phyloP scores from a whole-genome alignment of 805 yeast species.

The Metschnikowia arizonensis region DNA sequence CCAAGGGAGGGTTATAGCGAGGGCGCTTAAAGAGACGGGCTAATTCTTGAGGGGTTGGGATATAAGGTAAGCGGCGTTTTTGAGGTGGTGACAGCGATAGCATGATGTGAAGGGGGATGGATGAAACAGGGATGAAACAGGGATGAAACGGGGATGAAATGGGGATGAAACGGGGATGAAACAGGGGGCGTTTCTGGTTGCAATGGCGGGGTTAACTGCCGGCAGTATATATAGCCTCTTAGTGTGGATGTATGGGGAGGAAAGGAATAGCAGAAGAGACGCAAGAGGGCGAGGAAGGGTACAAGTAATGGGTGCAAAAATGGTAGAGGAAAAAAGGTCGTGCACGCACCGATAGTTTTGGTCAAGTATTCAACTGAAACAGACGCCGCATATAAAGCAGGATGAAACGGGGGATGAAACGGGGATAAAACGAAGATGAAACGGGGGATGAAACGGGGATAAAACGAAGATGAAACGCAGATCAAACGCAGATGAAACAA shows the following conservation, averaged over 20 bases:
- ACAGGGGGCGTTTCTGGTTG: not conserved
- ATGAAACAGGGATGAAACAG: not conserved
- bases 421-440: too few relatives aligned
- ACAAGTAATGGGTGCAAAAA: slow-evolving; percentile 19
- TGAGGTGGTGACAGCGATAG: slow-evolving; percentile 7
- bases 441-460: not conserved
- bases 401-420: too few relatives aligned
- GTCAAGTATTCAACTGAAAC: not conserved
- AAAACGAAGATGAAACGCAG: not conserved
- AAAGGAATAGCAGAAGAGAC: not conserved
- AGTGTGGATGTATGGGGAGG: not conserved
- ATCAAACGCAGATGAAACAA: not conserved
- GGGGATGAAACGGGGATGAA: slow-evolving; percentile 5
- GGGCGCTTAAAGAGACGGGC: slow-evolving; percentile 16
- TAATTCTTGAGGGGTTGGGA: slow-evolving; percentile 17
- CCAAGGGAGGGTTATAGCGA: not conserved
- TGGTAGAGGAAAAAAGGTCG: slow-evolving; percentile 12
- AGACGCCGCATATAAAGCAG: not conserved
- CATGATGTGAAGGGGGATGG: not conserved
- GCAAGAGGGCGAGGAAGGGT: not conserved
- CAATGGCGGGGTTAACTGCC: not conserved
- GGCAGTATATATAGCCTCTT: not conserved
- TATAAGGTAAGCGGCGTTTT: slow-evolving; percentile 11
- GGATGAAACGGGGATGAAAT: too few relatives aligned
- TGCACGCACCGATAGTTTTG: not conserved